Evolutionary conservation across 2,329 filamentous ascomycete species (phyloP).

Genomic region (Stagonosporopsis vannaccii): DNA sequence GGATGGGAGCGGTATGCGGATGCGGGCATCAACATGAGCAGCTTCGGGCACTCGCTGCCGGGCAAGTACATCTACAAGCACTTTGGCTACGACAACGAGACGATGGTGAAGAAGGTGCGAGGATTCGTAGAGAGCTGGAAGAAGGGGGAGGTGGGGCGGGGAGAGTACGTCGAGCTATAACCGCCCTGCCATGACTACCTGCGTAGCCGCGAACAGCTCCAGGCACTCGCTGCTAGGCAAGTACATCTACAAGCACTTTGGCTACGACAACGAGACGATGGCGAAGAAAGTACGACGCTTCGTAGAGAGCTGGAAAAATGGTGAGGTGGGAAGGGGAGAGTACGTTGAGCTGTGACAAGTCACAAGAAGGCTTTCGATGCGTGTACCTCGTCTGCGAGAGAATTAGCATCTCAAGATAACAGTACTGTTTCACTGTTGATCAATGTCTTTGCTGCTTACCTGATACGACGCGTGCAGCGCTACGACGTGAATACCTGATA

Average conservation of each 20-base stretch:
- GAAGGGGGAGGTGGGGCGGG: constrained; percentile 41
- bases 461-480: too few species aligned
- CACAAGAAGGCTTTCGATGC: too few species aligned
- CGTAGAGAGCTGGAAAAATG: constrained; percentile 45
- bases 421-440: too few species aligned
- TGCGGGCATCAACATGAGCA: constrained; percentile 61
- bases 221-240: constrained; percentile 64
- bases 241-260: constrained; percentile 63
- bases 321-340: constrained; percentile 40
- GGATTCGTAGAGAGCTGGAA: constrained; percentile 46
- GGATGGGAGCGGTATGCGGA: constrained; percentile 69
- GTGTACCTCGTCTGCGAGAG: too few species aligned
- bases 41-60: constrained; percentile 64
- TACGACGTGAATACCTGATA: too few species aligned
- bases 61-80: constrained; percentile 63
- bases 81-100: constrained; percentile 61
- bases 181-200: too few species aligned
- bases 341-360: constrained; percentile 42
- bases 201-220: constrained; percentile 60
- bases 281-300: constrained; percentile 50
- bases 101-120: constrained; percentile 52
- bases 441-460: too few species aligned
- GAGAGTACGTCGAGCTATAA: constrained; percentile 43
- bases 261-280: constrained; percentile 57
- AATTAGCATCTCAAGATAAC: too few species aligned